A percentile compares a stretch with the other conserved stretches of the same genome.
Evolutionary conservation across 2,329 filamentous ascomycete species (phyloP).

Genomic region (Endocalyx cinctus): DNA sequence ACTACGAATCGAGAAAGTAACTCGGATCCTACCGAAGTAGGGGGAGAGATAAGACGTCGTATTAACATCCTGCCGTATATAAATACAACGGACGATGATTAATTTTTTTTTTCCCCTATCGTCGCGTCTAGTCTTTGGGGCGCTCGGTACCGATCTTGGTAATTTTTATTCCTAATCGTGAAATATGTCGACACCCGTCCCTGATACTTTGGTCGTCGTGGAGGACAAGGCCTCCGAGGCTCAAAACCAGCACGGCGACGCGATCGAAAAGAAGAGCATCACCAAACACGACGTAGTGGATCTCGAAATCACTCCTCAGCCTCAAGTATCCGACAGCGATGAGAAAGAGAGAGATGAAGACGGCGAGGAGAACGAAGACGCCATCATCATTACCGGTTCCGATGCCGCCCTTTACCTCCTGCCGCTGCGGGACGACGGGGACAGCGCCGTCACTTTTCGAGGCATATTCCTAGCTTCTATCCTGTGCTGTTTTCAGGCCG

Average conservation of each 20-base stretch:
- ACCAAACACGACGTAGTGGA: slow-evolving; percentile 10
- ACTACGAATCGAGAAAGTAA: too few relatives aligned
- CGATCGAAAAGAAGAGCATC: slow-evolving; percentile 25
- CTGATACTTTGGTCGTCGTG: slow-evolving; percentile 19
- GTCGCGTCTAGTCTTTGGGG: too few relatives aligned
- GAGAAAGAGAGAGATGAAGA: slow-evolving; percentile 24
- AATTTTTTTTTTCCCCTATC: too few relatives aligned
- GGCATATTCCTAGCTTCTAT: slow-evolving; percentile 44
- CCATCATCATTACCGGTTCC: slow-evolving; percentile 46
- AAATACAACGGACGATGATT: too few relatives aligned
- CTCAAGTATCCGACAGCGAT: slow-evolving; percentile 11
- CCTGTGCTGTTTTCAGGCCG: slow-evolving; percentile 48
- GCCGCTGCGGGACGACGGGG: slow-evolving; percentile 48
- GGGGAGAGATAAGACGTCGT: too few relatives aligned
- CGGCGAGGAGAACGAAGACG: slow-evolving; percentile 29
- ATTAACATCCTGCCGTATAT: too few relatives aligned
- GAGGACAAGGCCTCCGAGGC: slow-evolving; percentile 25
- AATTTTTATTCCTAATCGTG: background rate
- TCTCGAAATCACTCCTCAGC: slow-evolving; percentile 16
- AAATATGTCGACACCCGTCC: slow-evolving; percentile 1
- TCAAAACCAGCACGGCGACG: slow-evolving; percentile 22
- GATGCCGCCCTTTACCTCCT: slow-evolving; percentile 47
- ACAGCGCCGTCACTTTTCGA: slow-evolving; percentile 48
- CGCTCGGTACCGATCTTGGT: too few relatives aligned
- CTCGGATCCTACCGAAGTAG: too few relatives aligned